These are phyloP conservation scores for Rosellinia necatrix DNA, from an alignment of 2,329 filamentous ascomycete species.

Conservation along the genomic window DNA sequence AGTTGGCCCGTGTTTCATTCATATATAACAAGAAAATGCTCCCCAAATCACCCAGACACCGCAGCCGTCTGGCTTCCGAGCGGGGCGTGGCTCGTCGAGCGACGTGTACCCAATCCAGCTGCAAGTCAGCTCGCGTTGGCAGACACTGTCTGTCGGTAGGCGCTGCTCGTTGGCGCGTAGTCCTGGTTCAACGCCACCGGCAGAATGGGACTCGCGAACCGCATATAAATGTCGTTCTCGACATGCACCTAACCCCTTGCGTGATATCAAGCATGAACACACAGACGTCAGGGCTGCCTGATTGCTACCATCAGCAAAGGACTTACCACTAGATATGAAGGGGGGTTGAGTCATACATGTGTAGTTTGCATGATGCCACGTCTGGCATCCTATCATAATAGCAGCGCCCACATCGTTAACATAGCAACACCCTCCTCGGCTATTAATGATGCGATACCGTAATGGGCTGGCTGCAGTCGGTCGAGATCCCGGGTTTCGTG, in stretches of 20 bases:
- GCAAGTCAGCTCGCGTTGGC: slow-evolving; percentile 21
- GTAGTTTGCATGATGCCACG: slow-evolving; percentile 6
- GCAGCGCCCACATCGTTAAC: neutral
- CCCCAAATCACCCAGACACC: slow-evolving; percentile 7
- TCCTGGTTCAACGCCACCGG: slow-evolving; percentile 20
- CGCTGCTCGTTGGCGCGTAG: neutral
- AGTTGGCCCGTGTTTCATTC: slow-evolving; percentile 16
- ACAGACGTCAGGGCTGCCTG: slow-evolving; percentile 17
- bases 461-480: neutral
- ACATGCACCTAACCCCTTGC: slow-evolving; percentile 21
- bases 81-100: slow-evolving; percentile 23
- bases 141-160: slow-evolving; percentile 9
- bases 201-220: neutral
- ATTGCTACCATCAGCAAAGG: slow-evolving; percentile 12
- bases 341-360: slow-evolving; percentile 15
- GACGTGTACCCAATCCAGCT: slow-evolving; percentile 26
- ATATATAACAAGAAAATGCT: slow-evolving; percentile 12
- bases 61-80: slow-evolving; percentile 3
- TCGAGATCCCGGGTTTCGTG: neutral
- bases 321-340: neutral
- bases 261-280: slow-evolving; percentile 16
- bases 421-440: slow-evolving; percentile 1
- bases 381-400: slow-evolving; percentile 10
- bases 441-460: neutral
- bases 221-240: slow-evolving; percentile 9